Conservation (phyloP, 208 protist genomes). For the Leishmania lainsoni region DNA sequence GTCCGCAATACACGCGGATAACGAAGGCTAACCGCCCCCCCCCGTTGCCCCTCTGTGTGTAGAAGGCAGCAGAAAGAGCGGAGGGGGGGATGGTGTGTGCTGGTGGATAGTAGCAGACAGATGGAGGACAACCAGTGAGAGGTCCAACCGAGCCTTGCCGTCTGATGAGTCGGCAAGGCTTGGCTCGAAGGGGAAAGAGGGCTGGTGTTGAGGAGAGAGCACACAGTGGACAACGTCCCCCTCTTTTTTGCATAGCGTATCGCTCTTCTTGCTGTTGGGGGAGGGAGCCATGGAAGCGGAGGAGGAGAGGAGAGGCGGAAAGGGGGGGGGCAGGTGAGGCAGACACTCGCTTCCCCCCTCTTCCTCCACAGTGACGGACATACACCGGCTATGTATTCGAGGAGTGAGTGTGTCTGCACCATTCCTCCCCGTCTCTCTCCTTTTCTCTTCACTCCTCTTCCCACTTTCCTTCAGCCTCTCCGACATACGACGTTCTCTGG, state of each 20-base stretch:
- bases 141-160: not conserved
- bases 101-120: not conserved
- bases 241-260: not conserved
- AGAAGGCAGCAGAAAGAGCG: not conserved
- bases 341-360: not conserved
- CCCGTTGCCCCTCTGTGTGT: not conserved
- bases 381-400: not conserved
- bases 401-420: not conserved
- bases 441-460: not conserved
- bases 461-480: not conserved
- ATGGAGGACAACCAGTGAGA: not conserved
- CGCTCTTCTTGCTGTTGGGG: not conserved
- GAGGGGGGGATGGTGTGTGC: not conserved
- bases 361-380: not conserved
- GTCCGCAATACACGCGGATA: too few relatives aligned
- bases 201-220: not conserved
- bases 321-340: not conserved
- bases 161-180: too few relatives aligned
- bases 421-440: not conserved
- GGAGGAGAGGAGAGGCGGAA: too few relatives aligned
- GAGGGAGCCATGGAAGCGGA: not conserved
- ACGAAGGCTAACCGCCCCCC: not conserved
- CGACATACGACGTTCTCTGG: not conserved
- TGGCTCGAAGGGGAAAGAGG: too few relatives aligned
- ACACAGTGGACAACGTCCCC: not conserved